phyloP scores from a whole-genome alignment of 768 basidiomycete genomes.

The Russula sp. region DNA sequence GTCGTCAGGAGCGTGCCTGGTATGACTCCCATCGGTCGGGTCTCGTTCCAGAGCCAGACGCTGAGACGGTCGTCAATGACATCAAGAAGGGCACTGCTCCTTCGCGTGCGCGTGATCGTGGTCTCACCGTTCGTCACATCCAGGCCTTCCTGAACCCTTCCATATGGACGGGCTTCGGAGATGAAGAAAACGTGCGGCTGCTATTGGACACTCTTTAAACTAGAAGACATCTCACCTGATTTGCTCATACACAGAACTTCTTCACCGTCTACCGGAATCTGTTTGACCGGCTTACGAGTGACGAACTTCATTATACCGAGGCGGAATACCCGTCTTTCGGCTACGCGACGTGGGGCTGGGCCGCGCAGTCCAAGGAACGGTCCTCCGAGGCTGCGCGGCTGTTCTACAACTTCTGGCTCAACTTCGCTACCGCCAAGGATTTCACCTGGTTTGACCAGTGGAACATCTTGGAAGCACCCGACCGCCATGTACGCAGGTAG shows the following conservation, averaged over 20 bases:
- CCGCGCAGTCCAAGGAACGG: slow-evolving; percentile 45
- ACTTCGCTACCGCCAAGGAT: slow-evolving; percentile 83
- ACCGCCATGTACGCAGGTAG: slow-evolving; percentile 76
- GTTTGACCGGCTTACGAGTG: slow-evolving; percentile 76
- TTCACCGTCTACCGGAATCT: slow-evolving; percentile 86
- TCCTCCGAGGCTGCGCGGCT: slow-evolving; percentile 53
- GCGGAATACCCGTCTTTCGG: slow-evolving; percentile 81
- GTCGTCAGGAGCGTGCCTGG: slow-evolving; percentile 86
- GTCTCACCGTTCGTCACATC: slow-evolving; percentile 77
- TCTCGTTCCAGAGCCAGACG: slow-evolving; percentile 76
- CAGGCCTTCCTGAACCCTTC: slow-evolving; percentile 78
- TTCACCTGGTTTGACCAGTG: slow-evolving; percentile 88
- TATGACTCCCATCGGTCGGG: slow-evolving; percentile 92
- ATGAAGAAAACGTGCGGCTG: slow-evolving; percentile 54
- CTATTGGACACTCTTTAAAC: slow-evolving; percentile 5
- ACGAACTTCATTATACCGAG: slow-evolving; percentile 57
- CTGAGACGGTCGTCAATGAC: slow-evolving; percentile 80
- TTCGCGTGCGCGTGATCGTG: slow-evolving; percentile 58
- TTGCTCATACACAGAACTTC: slow-evolving; percentile 62
- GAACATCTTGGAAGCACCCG: slow-evolving; percentile 80
- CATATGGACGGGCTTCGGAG: slow-evolving; percentile 64
- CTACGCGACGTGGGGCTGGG: slow-evolving; percentile 70
- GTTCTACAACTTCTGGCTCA: slow-evolving; percentile 86
- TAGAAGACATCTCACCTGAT: slow-evolving; percentile 4
- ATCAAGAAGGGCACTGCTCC: slow-evolving; percentile 66